Evolutionary conservation across 176 grass and related monocot genomes (phyloP).

Genomic region (Urochloa ruziziensis): DNA sequence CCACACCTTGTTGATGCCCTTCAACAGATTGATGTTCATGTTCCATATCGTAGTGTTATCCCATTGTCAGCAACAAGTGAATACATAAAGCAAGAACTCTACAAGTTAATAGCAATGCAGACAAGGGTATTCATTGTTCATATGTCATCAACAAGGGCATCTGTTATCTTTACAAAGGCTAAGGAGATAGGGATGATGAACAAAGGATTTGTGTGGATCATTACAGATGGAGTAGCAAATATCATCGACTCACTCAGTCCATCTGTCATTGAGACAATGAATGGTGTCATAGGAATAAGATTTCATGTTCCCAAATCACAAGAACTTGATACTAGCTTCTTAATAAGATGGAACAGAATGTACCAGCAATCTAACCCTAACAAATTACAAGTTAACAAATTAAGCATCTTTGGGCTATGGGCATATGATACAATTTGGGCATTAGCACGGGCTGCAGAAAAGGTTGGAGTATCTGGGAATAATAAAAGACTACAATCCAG

Average conservation of each 20-base stretch:
- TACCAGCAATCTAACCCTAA: constrained; percentile 27
- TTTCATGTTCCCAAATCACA: constrained; percentile 25
- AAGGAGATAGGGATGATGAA: constrained; percentile 51
- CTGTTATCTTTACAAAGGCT: constrained; percentile 37
- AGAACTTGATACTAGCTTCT: constrained; percentile 17
- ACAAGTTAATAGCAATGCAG: constrained; percentile 42
- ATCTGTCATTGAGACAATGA: constrained; percentile 26
- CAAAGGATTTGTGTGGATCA: constrained; percentile 60
- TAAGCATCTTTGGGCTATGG: constrained; percentile 33
- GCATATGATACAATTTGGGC: constrained; percentile 53
- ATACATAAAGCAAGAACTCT: constrained; percentile 23
- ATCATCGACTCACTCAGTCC: constrained; percentile 30
- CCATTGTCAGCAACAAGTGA: constrained; percentile 23
- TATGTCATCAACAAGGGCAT: constrained; percentile 22
- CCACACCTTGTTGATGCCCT: constrained; percentile 57
- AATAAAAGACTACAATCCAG: neutral
- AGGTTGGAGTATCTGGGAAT: neutral
- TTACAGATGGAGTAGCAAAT: constrained; percentile 40
- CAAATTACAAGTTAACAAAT: neutral
- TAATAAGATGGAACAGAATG: constrained; percentile 42
- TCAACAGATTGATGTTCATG: constrained; percentile 18
- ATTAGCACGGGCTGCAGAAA: constrained; percentile 45
- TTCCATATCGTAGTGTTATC: constrained; percentile 40
- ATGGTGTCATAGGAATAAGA: constrained; percentile 51
- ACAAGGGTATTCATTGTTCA: constrained; percentile 61